Evolutionary conservation across 768 basidiomycete species (phyloP), one percentile per base, ranked within the genome.

Genomic region (Tricholoma hemisulphureum): DNA sequence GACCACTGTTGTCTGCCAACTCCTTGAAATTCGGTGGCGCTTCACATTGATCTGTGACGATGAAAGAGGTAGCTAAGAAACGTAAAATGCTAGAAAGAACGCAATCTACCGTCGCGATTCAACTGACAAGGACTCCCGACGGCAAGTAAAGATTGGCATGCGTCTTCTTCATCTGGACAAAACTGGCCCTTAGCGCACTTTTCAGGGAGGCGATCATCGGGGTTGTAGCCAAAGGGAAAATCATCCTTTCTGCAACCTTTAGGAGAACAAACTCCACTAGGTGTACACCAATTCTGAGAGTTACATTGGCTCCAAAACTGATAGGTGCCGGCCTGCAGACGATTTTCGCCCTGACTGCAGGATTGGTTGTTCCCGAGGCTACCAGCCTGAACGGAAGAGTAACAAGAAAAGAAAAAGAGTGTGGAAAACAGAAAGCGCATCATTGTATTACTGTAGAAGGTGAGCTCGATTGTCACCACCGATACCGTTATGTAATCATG

Each of bases 131-230:
- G 67, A 60, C 83, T 86, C 24, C 79, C 86, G 3, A 91, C 84
- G 1, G 80, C 55, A 14, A 89, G 74, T 31, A 87, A 63, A 5
- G 72, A 61, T 65, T 86, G 82, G 73, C 93, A 95, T 7, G 70
- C 74, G 61, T 86, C 85, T 58, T 83, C 84, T 73, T 94, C 94
- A 65, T 95, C 92, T 0, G 91, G 91, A 70, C 93, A 95, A 70
- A 94, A 95, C 65, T 82, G 67, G 18, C 83, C 86, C 29, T 64
- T 61, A 7, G 74, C 67, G 66, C 93, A 95, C 62, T 83, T 78
- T 10, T 77, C 73, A 1, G 93, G 92, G 18, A 91, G 65, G 7
- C 64, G 58, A 35, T 71, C 70, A 18, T 67, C 74, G 53, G 71
- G 66, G 7, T 63, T 13, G 64, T 86, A 92, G 54, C 89, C 88